These are phyloP conservation scores for Hypoxylon sp. DNA, from an alignment of 2,329 filamentous ascomycete genomes.

Conservation along the genomic window DNA sequence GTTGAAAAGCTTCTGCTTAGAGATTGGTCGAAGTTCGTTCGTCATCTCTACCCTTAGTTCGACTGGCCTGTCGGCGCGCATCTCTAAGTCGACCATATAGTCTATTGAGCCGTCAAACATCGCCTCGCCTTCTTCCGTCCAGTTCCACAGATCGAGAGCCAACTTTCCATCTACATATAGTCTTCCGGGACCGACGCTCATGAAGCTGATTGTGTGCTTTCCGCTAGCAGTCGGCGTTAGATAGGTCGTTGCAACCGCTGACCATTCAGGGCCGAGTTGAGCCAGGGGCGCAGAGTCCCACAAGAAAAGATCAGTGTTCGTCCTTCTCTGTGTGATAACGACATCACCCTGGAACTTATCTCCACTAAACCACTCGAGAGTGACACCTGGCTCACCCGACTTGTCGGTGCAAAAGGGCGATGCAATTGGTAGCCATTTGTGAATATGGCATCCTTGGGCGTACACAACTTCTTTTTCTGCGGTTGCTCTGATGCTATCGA, in stretches of 20 bases:
- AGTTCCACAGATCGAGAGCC: conserved; percentile 76
- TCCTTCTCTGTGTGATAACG: conserved; percentile 69
- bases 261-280: conserved; percentile 74
- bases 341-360: conserved; percentile 73
- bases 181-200: conserved; percentile 75
- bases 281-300: conserved; percentile 77
- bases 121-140: conserved; percentile 77
- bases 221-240: conserved; percentile 72
- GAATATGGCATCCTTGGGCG: conserved; percentile 73
- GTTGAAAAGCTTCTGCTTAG: conserved; percentile 70
- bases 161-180: conserved; percentile 72
- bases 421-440: conserved; percentile 76
- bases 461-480: conserved; percentile 71
- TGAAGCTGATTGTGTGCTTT: conserved; percentile 76
- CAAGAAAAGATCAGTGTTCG: conserved; percentile 76
- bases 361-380: conserved; percentile 74
- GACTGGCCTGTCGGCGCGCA: conserved; percentile 71
- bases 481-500: conserved; percentile 71
- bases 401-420: conserved; percentile 70
- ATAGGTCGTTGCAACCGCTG: conserved; percentile 72
- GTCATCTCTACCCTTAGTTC: conserved; percentile 76
- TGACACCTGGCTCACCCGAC: conserved; percentile 72
- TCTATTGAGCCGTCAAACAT: conserved; percentile 80
- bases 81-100: conserved; percentile 71
- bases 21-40: conserved; percentile 73